phyloP scores from a whole-genome alignment of 2,329 filamentous ascomycete species.

The Grosmannia serpens region DNA sequence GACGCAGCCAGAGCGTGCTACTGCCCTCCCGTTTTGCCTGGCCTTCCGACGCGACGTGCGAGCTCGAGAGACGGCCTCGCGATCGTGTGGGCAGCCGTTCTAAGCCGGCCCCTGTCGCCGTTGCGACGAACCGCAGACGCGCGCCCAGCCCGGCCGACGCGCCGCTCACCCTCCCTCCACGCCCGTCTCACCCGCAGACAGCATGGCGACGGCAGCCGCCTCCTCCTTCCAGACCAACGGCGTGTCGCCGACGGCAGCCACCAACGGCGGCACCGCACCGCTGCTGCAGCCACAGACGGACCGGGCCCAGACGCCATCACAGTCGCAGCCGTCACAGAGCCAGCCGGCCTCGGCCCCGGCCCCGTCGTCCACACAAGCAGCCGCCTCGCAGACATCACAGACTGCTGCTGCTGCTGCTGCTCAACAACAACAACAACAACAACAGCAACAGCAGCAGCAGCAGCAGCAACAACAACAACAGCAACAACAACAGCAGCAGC shows the following conservation, averaged over 20 bases:
- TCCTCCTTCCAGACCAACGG: constrained; percentile 42
- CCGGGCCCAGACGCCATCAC: constrained; percentile 8
- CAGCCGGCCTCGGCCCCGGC: no score
- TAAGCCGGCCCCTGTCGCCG: no score
- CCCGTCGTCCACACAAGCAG: constrained; percentile 1
- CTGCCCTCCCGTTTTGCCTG: no score
- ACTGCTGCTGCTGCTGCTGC: neutral
- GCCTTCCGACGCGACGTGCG: no score
- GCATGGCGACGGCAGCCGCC: neutral
- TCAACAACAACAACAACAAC: neutral
- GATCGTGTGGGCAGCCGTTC: no score
- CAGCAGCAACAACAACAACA: neutral
- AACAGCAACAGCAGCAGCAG: neutral
- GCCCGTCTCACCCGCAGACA: neutral
- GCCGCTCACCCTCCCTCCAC: neutral
- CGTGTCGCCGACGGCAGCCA: constrained; percentile 22
- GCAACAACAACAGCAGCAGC: neutral
- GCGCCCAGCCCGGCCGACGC: neutral
- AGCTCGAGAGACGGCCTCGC: no score
- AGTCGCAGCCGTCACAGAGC: neutral
- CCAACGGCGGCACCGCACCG: constrained; percentile 12
- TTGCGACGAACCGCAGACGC: no score
- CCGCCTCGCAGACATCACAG: constrained; percentile 10
- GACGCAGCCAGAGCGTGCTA: no score
- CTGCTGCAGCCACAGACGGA: constrained; percentile 4